Evolutionary conservation across 2,329 filamentous ascomycete genomes (phyloP), one percentile per base, ranked within the genome.

Genomic region (Neonectria sp.): DNA sequence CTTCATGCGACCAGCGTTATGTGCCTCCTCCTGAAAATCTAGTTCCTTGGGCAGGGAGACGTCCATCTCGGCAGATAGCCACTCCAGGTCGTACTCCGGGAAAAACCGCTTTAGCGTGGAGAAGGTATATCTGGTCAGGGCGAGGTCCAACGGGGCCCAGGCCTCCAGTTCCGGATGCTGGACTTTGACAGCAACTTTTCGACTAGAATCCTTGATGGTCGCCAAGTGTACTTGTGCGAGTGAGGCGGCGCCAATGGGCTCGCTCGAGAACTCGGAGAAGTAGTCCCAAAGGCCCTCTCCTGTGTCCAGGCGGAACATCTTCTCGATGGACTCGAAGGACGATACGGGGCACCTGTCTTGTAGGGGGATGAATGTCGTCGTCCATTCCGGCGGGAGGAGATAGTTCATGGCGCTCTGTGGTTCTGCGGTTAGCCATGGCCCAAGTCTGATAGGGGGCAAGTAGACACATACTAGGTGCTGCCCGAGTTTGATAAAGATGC

Each of bases 401-500:
- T 98, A 98, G 77, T 96, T 97, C 93, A 98, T 93, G 71, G 94
- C 95, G 80, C 94, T 97, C 89, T 91, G 71, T 31, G n/a, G 12
- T 43, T 3, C 40, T 8, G 68, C 77, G 12, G 71, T 82, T 65
- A 79, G 76, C 55, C 24, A 37, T 29, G 37, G 13, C 15, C 52
- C 55, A 25, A 53, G 46, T 15, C 8, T 52, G 29, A 24, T 17
- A 29, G 37, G 48, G 48, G 17, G 15, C 25, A 37, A 55, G 25
- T 9, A 35, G 25, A 29, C 40, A 56, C 82, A 48, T 85, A 91
- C 90, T 81, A 99, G 81, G 82, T 99, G 96, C 77, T 99, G 96
- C 8, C 96, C 96, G 45, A 99, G 85, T 82, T 99, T 99, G 80
- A 99, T 98, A 76, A 98, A 99, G 70, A 99, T 97, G 31, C 95